Evolutionary conservation across 2,329 filamentous ascomycete genomes (phyloP).

Genomic region (Colletotrichum chrysophilum): DNA sequence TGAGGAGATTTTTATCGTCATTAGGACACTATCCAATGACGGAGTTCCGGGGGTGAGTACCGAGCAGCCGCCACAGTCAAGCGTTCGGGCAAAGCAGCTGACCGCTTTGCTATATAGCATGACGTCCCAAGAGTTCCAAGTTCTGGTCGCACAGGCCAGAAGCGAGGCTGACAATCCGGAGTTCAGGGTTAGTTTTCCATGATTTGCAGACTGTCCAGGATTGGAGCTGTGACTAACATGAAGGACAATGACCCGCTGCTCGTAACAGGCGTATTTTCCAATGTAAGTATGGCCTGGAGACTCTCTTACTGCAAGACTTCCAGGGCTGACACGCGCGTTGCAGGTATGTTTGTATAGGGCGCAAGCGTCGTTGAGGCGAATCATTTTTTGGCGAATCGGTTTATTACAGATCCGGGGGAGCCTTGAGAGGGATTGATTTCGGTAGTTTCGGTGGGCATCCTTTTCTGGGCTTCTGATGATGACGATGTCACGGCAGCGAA

Average conservation of each 20-base stretch:
- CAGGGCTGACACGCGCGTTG: background rate
- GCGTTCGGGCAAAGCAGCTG: background rate
- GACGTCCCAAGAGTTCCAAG: conserved; percentile 61
- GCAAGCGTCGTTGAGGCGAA: conserved; percentile 49
- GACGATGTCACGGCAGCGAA: background rate
- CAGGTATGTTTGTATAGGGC: conserved; percentile 68
- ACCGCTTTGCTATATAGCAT: conserved; percentile 47
- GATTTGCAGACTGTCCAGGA: background rate
- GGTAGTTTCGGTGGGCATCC: background rate
- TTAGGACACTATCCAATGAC: conserved; percentile 63
- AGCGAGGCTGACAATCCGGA: conserved; percentile 56
- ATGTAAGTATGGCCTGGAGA: conserved; percentile 51
- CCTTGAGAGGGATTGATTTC: background rate
- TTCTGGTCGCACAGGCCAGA: conserved; percentile 61
- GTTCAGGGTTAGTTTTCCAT: conserved; percentile 54
- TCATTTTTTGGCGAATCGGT: background rate
- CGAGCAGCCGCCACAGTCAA: background rate
- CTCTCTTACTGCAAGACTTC: background rate
- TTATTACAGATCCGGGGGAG: background rate
- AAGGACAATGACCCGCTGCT: background rate
- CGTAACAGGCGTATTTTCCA: conserved; percentile 62
- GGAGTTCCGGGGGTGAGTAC: conserved; percentile 49
- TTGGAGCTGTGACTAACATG: background rate
- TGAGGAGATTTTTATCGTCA: conserved; percentile 59
- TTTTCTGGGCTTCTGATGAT: background rate